Conservation (phyloP, 1,139 yeast genomes). For the Diutina pseudorugosa region DNA sequence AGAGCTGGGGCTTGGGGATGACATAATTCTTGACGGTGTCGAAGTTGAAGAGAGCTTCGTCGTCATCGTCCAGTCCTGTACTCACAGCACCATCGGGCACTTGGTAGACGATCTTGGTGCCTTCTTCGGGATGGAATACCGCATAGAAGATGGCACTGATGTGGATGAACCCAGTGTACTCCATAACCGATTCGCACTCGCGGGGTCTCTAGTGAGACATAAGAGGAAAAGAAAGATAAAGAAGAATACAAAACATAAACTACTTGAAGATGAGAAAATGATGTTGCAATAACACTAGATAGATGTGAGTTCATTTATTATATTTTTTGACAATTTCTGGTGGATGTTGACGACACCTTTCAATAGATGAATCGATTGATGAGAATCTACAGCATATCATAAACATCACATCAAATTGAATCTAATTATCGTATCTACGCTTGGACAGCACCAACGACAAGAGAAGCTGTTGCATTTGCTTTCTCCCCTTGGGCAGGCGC, state of each 20-base stretch:
- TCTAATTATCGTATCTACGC: conserved; percentile 6
- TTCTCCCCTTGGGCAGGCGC: conserved; percentile 41
- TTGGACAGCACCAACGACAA: conserved; percentile 28
- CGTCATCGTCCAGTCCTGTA: conserved; percentile 6
- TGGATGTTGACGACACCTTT: too few relatives aligned
- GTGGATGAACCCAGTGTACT: conserved; percentile 53
- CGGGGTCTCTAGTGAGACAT: too few relatives aligned
- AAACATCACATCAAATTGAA: not conserved
- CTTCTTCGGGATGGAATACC: conserved; percentile 90
- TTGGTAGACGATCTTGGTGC: conserved; percentile 87
- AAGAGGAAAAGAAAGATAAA: too few relatives aligned
- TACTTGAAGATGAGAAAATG: too few relatives aligned
- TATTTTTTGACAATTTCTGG: too few relatives aligned
- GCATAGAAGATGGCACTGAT: conserved; percentile 82
- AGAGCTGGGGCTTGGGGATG: conserved; percentile 86
- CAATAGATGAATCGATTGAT: too few relatives aligned
- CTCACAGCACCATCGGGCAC: conserved; percentile 40
- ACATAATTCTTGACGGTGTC: conserved; percentile 81
- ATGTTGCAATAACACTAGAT: too few relatives aligned
- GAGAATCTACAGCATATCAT: too few relatives aligned
- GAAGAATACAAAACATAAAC: too few relatives aligned
- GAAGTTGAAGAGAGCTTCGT: conserved; percentile 51
- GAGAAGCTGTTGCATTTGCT: conserved; percentile 39
- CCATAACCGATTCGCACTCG: not conserved
- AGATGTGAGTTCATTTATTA: too few relatives aligned